phyloP scores from a whole-genome alignment of 83 land plant genomes.

The Picea mariana region DNA sequence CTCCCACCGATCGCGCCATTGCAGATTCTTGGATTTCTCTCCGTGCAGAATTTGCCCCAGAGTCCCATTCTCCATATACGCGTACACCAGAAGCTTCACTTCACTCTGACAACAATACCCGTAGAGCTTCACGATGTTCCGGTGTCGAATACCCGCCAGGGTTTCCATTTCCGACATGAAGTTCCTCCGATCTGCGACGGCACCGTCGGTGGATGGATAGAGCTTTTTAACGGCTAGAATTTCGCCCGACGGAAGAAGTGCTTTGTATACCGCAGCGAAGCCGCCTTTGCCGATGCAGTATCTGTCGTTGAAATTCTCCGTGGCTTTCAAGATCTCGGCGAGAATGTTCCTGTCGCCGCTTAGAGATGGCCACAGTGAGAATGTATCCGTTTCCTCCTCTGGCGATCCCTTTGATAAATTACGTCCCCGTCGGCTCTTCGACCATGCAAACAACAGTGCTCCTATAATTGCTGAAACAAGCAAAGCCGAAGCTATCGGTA shows the following conservation, averaged over 20 bases:
- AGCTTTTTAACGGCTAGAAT: constrained; percentile 56
- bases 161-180: constrained; percentile 46
- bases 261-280: constrained; percentile 48
- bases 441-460: too few species aligned
- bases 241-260: constrained; percentile 38
- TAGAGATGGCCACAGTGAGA: too few species aligned
- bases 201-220: constrained; percentile 14
- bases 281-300: constrained; percentile 59
- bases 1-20: constrained; percentile 37
- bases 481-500: too few species aligned
- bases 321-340: constrained; percentile 39
- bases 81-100: constrained; percentile 48
- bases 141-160: constrained; percentile 48
- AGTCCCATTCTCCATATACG: constrained; percentile 49
- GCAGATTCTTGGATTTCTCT: constrained; percentile 23
- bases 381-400: too few species aligned
- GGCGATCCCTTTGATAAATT: too few species aligned
- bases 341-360: too few species aligned
- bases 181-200: constrained; percentile 20
- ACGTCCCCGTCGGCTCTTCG: too few species aligned
- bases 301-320: constrained; percentile 42
- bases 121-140: constrained; percentile 57
- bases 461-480: too few species aligned
- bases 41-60: constrained; percentile 28
- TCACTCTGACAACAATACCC: constrained; percentile 40